Percentiles rank a stretch among this genome's conserved stretches.
Conservation (phyloP, 2,329 filamentous ascomycete genomes). For the Sordariomycetes sp. region DNA sequence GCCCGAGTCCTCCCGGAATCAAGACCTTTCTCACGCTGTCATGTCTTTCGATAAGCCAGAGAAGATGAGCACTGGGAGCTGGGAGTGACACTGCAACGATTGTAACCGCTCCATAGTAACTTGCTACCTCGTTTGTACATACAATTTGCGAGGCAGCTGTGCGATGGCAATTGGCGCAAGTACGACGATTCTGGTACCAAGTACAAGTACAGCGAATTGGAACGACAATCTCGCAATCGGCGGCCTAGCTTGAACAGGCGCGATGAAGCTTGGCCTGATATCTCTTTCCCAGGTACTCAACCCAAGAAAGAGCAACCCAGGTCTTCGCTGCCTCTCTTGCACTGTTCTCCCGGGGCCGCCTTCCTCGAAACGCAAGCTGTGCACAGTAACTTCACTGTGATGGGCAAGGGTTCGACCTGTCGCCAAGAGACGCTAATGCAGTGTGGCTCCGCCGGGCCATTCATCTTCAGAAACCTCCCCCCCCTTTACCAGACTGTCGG, state of each 20-base stretch:
- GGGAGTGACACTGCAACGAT: background rate
- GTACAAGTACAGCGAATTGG: background rate
- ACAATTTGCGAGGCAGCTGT: too few relatives aligned
- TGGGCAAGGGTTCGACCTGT: background rate
- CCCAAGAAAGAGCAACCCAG: too few relatives aligned
- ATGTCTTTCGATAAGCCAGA: too few relatives aligned
- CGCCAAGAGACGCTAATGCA: conserved; percentile 1
- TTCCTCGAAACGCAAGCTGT: background rate
- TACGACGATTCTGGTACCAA: background rate
- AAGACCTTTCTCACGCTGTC: too few relatives aligned
- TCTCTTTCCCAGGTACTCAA: too few relatives aligned
- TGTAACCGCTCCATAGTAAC: background rate
- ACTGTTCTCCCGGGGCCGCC: background rate
- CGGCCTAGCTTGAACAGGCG: background rate
- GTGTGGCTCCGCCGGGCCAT: conserved; percentile 1
- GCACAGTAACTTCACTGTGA: background rate
- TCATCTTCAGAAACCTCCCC: background rate
- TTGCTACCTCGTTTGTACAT: too few relatives aligned
- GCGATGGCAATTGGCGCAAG: background rate
- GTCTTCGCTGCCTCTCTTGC: too few relatives aligned
- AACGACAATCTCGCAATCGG: background rate
- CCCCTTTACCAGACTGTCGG: conserved; percentile 5
- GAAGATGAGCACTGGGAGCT: background rate
- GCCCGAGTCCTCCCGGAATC: too few relatives aligned
- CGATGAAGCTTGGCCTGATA: background rate